Conservation (phyloP, 2,329 filamentous ascomycete species). For the Sarocladium strictum region DNA sequence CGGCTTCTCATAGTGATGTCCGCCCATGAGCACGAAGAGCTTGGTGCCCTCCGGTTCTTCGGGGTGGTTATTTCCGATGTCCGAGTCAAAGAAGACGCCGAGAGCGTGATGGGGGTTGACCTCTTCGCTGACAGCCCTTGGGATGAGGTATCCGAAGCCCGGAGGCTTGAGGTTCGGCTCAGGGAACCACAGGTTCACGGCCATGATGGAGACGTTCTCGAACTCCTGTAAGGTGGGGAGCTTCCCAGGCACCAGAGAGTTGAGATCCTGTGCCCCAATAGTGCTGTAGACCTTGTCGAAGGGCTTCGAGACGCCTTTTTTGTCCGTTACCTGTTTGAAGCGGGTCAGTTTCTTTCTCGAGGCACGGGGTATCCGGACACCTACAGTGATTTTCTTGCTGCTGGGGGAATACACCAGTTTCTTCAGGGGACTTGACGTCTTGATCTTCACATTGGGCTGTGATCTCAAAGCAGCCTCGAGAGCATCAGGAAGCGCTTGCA, state of each 20-base stretch:
- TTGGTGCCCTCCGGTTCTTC: slow-evolving; percentile 66
- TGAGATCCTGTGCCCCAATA: slow-evolving; percentile 44
- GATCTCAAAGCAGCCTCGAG: slow-evolving; percentile 44
- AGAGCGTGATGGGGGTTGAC: slow-evolving; percentile 79
- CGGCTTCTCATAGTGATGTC: slow-evolving; percentile 71
- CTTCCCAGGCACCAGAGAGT: slow-evolving; percentile 25
- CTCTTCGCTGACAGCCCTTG: slow-evolving; percentile 60
- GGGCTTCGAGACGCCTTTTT: slow-evolving; percentile 12
- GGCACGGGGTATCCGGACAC: slow-evolving; percentile 2
- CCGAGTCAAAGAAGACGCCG: slow-evolving; percentile 87
- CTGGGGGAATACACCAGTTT: slow-evolving; percentile 34
- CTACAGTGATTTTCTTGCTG: slow-evolving; percentile 26
- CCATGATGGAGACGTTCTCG: slow-evolving; percentile 75
- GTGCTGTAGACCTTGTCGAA: slow-evolving; percentile 61
- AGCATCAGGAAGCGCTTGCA: slow-evolving; percentile 52
- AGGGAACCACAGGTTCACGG: slow-evolving; percentile 83
- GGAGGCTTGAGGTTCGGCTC: slow-evolving; percentile 55
- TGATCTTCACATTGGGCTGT: slow-evolving; percentile 56
- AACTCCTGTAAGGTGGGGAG: slow-evolving; percentile 47
- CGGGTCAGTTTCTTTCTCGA: neutral
- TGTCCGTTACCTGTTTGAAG: slow-evolving; percentile 8
- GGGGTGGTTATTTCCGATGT: slow-evolving; percentile 38
- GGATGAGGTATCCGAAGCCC: slow-evolving; percentile 91
- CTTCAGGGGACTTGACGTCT: slow-evolving; percentile 40
- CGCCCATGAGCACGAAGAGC: slow-evolving; percentile 89